A percentile compares a stretch with the other conserved stretches of the same genome.
Evolutionary conservation across 2,329 filamentous ascomycete species (phyloP).

Genomic region (Phialophora expanda): DNA sequence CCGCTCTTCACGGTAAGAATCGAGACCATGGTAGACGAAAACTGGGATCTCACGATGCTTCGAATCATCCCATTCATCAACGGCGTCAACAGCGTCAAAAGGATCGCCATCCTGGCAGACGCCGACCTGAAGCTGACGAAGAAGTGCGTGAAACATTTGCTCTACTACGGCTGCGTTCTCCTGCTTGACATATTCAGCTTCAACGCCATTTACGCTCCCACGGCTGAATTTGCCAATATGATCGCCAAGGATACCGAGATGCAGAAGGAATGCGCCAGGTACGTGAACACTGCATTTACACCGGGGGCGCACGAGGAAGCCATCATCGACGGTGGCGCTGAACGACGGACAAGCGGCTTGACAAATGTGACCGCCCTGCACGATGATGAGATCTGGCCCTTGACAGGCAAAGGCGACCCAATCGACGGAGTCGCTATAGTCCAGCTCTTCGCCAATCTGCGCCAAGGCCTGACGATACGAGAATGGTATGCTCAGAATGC

Average conservation of each 20-base stretch:
- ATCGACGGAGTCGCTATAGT: slow-evolving; percentile 63
- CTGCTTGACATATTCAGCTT: slow-evolving; percentile 97
- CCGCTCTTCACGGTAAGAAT: slow-evolving; percentile 72
- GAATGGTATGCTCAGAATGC: slow-evolving; percentile 83
- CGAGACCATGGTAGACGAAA: slow-evolving; percentile 58
- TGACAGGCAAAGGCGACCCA: slow-evolving; percentile 44
- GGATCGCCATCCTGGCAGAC: slow-evolving; percentile 82
- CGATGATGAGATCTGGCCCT: slow-evolving; percentile 50
- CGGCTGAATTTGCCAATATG: slow-evolving; percentile 71
- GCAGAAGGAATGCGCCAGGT: slow-evolving; percentile 85
- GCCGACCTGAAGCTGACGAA: slow-evolving; percentile 85
- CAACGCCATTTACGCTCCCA: slow-evolving; percentile 84
- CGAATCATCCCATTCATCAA: slow-evolving; percentile 82
- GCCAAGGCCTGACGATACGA: slow-evolving; percentile 80
- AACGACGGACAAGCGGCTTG: slow-evolving; percentile 35
- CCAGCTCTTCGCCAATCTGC: slow-evolving; percentile 82
- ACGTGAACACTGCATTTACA: slow-evolving; percentile 68
- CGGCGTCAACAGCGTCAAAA: slow-evolving; percentile 85
- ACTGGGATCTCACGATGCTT: slow-evolving; percentile 61
- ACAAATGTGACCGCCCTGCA: slow-evolving; percentile 31
- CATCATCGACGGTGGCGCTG: slow-evolving; percentile 24
- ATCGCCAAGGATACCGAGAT: slow-evolving; percentile 79
- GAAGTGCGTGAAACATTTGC: slow-evolving; percentile 82
- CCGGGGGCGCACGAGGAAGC: slow-evolving; percentile 40
- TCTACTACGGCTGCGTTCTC: slow-evolving; percentile 90